Percentiles rank a stretch among this genome's conserved stretches.
These are phyloP conservation scores for Asterochloris sp. DNA, from an alignment of 139 green algal genomes.

Conservation along the genomic window DNA sequence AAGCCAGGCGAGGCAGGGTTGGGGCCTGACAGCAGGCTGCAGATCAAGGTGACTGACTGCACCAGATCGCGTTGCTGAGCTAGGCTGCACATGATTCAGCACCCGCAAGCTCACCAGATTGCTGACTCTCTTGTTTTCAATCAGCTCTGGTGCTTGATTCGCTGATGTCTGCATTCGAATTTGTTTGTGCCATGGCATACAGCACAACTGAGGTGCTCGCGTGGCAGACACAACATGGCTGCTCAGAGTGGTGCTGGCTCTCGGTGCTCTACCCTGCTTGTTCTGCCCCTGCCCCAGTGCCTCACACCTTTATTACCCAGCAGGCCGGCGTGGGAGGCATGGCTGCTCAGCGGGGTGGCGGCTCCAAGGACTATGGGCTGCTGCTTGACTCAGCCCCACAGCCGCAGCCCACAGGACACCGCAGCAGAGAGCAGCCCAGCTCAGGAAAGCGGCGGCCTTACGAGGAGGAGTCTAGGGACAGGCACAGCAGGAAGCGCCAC, in stretches of 20 bases:
- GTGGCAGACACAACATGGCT: not conserved
- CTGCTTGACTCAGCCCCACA: not conserved
- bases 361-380: not conserved
- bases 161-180: not conserved
- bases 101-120: not conserved
- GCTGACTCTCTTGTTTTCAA: not conserved
- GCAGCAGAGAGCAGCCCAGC: not conserved
- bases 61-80: not conserved
- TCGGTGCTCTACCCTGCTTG: not conserved
- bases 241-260: not conserved
- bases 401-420: not conserved
- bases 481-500: not conserved
- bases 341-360: not conserved
- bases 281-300: not conserved
- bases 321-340: not conserved
- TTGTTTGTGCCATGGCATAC: not conserved
- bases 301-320: not conserved
- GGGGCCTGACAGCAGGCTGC: conserved; percentile 33
- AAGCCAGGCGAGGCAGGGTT: conserved; percentile 14
- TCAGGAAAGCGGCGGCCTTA: too few relatives aligned
- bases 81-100: not conserved
- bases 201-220: not conserved
- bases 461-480: not conserved
- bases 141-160: not conserved
- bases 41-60: conserved; percentile 30